Base-by-base conservation (phyloP, 202 grass and related monocot genomes). In the Alloteropsis angusta region DNA sequence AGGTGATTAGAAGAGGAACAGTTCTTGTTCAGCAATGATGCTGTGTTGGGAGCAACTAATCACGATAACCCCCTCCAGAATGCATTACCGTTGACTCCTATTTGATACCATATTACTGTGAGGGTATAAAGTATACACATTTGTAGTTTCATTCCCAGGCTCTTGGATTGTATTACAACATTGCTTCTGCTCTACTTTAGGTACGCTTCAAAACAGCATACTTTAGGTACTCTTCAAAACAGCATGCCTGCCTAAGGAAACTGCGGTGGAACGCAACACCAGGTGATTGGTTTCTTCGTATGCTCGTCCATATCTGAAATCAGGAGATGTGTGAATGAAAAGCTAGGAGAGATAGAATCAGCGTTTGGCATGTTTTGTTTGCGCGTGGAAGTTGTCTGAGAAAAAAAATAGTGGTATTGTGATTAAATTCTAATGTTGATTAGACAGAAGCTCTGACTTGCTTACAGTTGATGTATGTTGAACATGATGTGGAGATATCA, bases 101-200 rank as follows among this genome's bases (percentile, higher is more conserved):
- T 80, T 76, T 49, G 41, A 45, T 80, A 64, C 56, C 7, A 64
- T 4, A 58, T 44, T 72, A 28, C 42, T 9, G 3, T n/a, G 13
- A 0, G 10, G 30, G 14, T 36, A 60, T 50, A 14, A 65, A 18
- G 14, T 36, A 60, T 50, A 14, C 57, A 18, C 49, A 73, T 87
- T 18, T 62, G 15, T 62, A 68, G 22, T 79, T 43, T 68, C 18
- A 53, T 39, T 81, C 21, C 16, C 28, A 65, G 38, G 37, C 28
- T 69, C 44, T 64, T 84, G 12, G 15, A 63, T 71, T 72, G 62
- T 57, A 62, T 80, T 64, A 56, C 38, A 75, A 26, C 81, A 70
- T 81, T 85, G 71, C 71, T 85, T 88, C 39, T 48, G 76, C 71
- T 75, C 65, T 88, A 85, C 77, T 85, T 85, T 72, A 36, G 73